Evolutionary conservation across 257 asterid species (phyloP).

Genomic region (Sherardia arvensis): DNA sequence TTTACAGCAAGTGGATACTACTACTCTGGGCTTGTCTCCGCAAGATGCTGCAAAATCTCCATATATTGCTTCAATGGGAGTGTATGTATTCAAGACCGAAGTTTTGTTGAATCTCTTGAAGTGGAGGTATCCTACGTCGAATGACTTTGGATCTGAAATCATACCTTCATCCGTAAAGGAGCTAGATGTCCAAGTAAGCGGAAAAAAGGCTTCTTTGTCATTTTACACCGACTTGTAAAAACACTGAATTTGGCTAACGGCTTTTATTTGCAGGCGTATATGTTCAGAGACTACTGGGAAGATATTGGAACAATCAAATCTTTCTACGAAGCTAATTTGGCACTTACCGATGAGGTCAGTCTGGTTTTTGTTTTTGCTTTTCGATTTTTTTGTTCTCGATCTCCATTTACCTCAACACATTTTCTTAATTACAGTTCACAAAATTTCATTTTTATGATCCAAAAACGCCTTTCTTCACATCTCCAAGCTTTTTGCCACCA

Average conservation of each 20-base stretch:
- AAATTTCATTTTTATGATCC: constrained; percentile 85
- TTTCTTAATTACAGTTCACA: constrained; percentile 41
- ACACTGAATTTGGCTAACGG: neutral
- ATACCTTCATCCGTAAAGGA: constrained; percentile 78
- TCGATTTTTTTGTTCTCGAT: neutral
- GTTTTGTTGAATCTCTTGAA: constrained; percentile 59
- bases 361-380: neutral
- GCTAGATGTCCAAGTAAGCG: constrained; percentile 55
- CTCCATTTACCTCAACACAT: neutral
- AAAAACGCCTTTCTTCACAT: constrained; percentile 86
- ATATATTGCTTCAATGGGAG: constrained; percentile 94
- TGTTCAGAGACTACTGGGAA: constrained; percentile 96
- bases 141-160: constrained; percentile 93
- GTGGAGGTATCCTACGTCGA: constrained; percentile 64
- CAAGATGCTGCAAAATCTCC: constrained; percentile 55
- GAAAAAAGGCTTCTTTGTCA: neutral
- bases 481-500: constrained; percentile 95
- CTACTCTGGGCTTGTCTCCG: constrained; percentile 62
- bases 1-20: constrained; percentile 81
- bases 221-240: neutral
- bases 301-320: constrained; percentile 86
- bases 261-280: constrained; percentile 50
- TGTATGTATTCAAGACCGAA: constrained; percentile 76
- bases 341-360: constrained; percentile 70
- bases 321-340: constrained; percentile 83